A percentile compares a stretch with the other conserved stretches of the same genome.
Conservation (phyloP, 805 yeast genomes). For the Debaryomyces tyrocola region DNA sequence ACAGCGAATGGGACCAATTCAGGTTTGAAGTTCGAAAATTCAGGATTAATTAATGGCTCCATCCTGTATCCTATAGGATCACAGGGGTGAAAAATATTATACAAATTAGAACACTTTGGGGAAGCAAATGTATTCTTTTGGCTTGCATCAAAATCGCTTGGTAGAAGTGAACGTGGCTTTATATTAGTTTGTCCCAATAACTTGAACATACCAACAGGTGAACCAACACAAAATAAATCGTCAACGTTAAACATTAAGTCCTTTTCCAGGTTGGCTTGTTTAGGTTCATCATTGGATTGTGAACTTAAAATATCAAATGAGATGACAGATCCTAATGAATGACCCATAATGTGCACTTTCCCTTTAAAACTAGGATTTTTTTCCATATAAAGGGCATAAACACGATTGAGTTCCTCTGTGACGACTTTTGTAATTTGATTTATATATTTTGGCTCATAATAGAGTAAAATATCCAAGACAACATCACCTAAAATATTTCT, state of each 20-base stretch:
- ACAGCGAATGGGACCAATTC: constrained; percentile 56
- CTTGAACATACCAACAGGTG: constrained; percentile 87
- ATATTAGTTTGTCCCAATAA: constrained; percentile 65
- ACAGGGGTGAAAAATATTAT: constrained; percentile 84
- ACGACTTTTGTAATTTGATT: constrained; percentile 64
- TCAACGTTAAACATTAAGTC: constrained; percentile 70
- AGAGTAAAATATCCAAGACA: constrained; percentile 76
- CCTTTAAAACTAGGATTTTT: constrained; percentile 77
- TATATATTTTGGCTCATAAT: constrained; percentile 70
- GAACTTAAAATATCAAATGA: constrained; percentile 68
- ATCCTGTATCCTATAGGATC: constrained; percentile 90
- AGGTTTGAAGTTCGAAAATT: constrained; percentile 52
- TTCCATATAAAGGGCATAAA: constrained; percentile 56
- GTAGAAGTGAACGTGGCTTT: constrained; percentile 34
- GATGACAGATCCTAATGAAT: constrained; percentile 88
- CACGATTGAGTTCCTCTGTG: constrained; percentile 58
- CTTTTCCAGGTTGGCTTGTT: constrained; percentile 26
- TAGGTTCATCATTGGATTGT: constrained; percentile 37
- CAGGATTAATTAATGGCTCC: constrained; percentile 72
- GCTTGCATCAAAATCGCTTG: constrained; percentile 21
- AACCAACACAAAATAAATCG: constrained; percentile 78
- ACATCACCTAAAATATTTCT: constrained; percentile 85
- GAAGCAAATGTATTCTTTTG: constrained; percentile 21
- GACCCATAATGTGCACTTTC: constrained; percentile 81
- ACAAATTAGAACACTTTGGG: constrained; percentile 66